phyloP scores from a whole-genome alignment of 2,329 filamentous ascomycete species.

The Chaetomium sp. region DNA sequence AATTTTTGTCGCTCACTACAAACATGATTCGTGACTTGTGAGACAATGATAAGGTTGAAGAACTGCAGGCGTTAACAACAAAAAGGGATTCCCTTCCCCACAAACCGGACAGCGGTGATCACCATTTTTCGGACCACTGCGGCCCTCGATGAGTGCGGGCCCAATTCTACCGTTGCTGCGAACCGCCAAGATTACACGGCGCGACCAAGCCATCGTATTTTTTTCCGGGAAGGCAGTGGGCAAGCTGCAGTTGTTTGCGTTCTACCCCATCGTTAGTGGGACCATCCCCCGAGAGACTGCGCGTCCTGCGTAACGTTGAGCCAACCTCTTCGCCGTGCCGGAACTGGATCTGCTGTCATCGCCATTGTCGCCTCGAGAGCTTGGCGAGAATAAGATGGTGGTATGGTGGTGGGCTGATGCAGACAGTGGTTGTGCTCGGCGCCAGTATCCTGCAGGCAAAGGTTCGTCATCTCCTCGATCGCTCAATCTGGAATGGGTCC shows the following conservation, averaged over 20 bases:
- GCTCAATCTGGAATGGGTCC: constrained; percentile 1
- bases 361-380: neutral
- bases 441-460: neutral
- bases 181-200: constrained; percentile 4
- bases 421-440: neutral
- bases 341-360: neutral
- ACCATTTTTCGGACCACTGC: constrained; percentile 9
- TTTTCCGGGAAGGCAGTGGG: neutral
- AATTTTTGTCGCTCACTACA: too few relatives aligned
- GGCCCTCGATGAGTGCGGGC: neutral
- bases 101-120: constrained; percentile 1
- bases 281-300: too few relatives aligned
- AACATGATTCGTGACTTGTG: neutral
- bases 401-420: too few relatives aligned
- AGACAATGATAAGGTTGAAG: neutral
- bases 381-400: neutral
- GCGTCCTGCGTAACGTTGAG: neutral
- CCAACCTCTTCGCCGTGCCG: neutral
- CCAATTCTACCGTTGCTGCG: neutral
- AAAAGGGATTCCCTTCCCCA: neutral
- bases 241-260: constrained; percentile 2
- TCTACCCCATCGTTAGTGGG: too few relatives aligned
- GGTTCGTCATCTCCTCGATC: neutral
- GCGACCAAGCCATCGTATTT: constrained; percentile 3
- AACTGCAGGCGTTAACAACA: neutral